These are phyloP conservation scores for Leishmania major DNA, from an alignment of 208 protist species.

Conservation along the genomic window DNA sequence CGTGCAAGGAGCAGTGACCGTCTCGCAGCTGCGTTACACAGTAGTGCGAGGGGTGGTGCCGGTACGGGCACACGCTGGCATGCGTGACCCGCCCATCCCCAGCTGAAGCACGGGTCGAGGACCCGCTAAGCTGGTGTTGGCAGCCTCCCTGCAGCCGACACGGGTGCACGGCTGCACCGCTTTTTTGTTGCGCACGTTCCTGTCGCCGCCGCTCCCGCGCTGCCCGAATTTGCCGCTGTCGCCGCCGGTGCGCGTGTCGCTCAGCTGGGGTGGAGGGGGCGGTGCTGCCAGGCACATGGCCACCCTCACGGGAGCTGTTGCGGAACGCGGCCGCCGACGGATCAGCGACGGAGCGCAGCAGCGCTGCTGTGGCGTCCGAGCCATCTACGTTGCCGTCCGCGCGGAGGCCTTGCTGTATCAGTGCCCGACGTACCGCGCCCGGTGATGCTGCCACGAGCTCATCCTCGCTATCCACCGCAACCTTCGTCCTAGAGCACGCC, in stretches of 20 bases:
- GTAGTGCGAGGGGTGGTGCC: slow-evolving; percentile 31
- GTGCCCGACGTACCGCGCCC: slow-evolving; percentile 17
- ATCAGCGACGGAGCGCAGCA: background rate
- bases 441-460: slow-evolving; percentile 11
- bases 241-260: slow-evolving; percentile 13
- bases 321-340: background rate
- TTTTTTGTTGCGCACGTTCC: slow-evolving; percentile 14
- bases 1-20: slow-evolving; percentile 37
- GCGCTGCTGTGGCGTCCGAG: background rate
- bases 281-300: slow-evolving; percentile 2
- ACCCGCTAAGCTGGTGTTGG: background rate
- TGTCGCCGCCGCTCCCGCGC: slow-evolving; percentile 29
- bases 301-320: background rate
- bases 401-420: slow-evolving; percentile 1
- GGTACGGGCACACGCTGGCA: slow-evolving; percentile 32
- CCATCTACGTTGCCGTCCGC: background rate
- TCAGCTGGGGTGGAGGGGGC: slow-evolving; percentile 13
- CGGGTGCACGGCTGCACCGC: slow-evolving; percentile 37
- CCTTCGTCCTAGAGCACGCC: background rate
- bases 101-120: background rate
- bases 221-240: slow-evolving; percentile 21
- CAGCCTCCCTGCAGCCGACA: slow-evolving; percentile 58
- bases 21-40: slow-evolving; percentile 45
- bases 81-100: background rate
- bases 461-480: slow-evolving; percentile 17